These are phyloP conservation scores for Scenedesmus sp. DNA, from an alignment of 163 green algal species.

Conservation along the genomic window DNA sequence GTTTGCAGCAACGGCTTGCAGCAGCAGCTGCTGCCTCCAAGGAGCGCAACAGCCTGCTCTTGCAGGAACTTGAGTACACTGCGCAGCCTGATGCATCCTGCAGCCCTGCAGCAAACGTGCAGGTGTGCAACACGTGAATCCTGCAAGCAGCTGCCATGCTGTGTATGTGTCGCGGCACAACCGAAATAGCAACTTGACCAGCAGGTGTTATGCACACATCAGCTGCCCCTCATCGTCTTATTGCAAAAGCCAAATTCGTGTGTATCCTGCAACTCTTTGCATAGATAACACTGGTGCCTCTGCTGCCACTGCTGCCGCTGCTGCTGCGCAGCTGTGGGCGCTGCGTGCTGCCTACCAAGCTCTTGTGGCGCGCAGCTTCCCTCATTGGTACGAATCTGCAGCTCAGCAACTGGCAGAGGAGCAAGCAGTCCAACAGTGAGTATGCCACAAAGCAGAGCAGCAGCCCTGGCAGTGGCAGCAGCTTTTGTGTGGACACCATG, in stretches of 20 bases:
- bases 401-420: background rate
- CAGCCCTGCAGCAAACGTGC: conserved; percentile 4
- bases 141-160: background rate
- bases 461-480: background rate
- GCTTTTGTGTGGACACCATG: background rate
- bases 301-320: background rate
- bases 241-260: background rate
- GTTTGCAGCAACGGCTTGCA: background rate
- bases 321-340: conserved; percentile 15
- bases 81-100: background rate
- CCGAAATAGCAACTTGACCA: background rate
- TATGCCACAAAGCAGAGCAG: background rate
- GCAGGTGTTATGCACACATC: background rate
- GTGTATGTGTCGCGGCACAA: background rate
- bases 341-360: conserved; percentile 14
- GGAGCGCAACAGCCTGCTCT: background rate
- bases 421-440: background rate
- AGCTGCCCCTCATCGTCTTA: background rate
- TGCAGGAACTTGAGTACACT: background rate
- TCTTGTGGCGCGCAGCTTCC: background rate
- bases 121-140: background rate
- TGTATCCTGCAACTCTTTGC: background rate
- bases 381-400: background rate
- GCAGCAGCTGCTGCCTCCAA: background rate
- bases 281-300: background rate